Conservation (phyloP, 148 eudicot species). For the Silene conica region DNA sequence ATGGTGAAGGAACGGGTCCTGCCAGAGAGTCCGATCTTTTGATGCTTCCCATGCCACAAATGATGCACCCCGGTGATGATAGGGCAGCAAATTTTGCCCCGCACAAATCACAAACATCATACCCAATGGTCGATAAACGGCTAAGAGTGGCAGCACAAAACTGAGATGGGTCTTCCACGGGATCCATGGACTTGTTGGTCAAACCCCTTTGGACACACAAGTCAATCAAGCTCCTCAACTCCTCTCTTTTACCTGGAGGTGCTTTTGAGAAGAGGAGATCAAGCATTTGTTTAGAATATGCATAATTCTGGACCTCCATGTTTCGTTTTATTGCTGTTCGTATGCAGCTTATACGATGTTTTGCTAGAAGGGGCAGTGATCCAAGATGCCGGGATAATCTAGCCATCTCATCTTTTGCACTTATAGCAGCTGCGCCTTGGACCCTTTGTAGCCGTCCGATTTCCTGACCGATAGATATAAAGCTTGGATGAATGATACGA, state of each 20-base stretch:
- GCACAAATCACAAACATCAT: constrained; percentile 93
- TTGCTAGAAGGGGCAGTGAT: constrained; percentile 88
- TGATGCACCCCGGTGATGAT: constrained; percentile 84
- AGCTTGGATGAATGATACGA: neutral
- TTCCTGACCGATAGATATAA: constrained; percentile 47
- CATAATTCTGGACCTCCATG: constrained; percentile 93
- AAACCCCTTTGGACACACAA: constrained; percentile 82
- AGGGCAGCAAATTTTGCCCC: constrained; percentile 94
- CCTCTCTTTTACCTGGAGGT: constrained; percentile 89
- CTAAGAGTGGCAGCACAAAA: constrained; percentile 97
- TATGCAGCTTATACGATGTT: constrained; percentile 89
- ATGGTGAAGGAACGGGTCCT: constrained; percentile 82
- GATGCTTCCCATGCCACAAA: constrained; percentile 98
- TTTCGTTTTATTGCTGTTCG: constrained; percentile 93
- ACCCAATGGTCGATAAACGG: constrained; percentile 92
- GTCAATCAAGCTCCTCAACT: constrained; percentile 84
- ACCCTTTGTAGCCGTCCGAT: constrained; percentile 85
- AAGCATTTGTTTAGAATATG: constrained; percentile 89
- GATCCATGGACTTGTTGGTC: constrained; percentile 87
- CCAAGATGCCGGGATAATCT: constrained; percentile 89
- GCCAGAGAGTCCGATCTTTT: constrained; percentile 86
- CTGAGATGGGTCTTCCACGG: constrained; percentile 92
- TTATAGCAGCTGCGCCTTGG: constrained; percentile 79
- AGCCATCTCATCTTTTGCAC: constrained; percentile 97
- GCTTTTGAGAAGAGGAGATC: constrained; percentile 89